Base-by-base conservation (phyloP, 148 eudicot species). In the Spergularia bocconei region DNA sequence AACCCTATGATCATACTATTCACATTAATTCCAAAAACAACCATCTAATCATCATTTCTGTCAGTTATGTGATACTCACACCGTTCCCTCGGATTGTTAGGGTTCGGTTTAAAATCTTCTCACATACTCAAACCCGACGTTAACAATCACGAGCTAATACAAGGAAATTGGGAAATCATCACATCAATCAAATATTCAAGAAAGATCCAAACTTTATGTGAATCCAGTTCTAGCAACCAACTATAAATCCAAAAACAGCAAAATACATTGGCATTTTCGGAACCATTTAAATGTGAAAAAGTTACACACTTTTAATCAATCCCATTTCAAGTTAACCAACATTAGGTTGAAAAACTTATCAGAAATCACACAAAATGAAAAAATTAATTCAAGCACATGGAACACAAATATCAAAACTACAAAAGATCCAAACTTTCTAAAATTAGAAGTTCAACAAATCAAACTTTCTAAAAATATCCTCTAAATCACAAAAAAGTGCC, bases 211-310 rank as follows among this genome's bases (percentile, higher is more conserved):
- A 65, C 69, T 65, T 65, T 41, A 50, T 39, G 39, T 39, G 12
- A 39, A 38, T 38, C 5, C 23, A 64, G 21, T 38, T 65, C 12
- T 65, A 65, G 52, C 23, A 65, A 17, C 44, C 29, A 51, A 21
- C 29, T 69, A 52, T 44, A 36, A 70, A 56, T 15, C n/a, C 11
- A 50, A 7, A 29, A 52, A 69, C 58, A 33, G 33, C 66, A 62
- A 6, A 54, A 38, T 38, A 72, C 47, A 56, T 52, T 44, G 58
- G 44, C 21, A 41, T 16, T 20, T 33, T 11, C 57, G 16, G 7
- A 70, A 70, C 11, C 58, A 53, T 33, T 5, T n/a, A 57, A 53
- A 56, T 12, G 25, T 55, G 23, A 73, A 33, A 48, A 74, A 78
- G 63, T 60, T 55, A 47, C 41, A 65, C 20, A 65, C 39, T 71